Evolutionary conservation across 2,329 filamentous ascomycete genomes (phyloP), one percentile per base, ranked within the genome.

Genomic region (Rhynchosporium agropyri): DNA sequence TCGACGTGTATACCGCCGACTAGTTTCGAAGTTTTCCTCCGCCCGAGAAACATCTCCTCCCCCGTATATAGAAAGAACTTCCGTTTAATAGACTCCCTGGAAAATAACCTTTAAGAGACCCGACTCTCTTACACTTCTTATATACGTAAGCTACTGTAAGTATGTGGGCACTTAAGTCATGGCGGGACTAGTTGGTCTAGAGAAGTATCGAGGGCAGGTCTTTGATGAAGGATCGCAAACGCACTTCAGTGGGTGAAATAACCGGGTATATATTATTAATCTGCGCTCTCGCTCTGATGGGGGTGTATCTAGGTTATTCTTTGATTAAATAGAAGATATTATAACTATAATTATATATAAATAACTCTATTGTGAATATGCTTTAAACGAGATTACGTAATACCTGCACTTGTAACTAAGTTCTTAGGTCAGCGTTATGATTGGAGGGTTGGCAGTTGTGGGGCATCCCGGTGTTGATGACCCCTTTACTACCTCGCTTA

Each of bases 91-190:
- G 43, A 26, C 33, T 45, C 29, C 46, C 53, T 20, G 28, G 9
- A 63, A 59, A 59, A 31, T 31, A 58, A 55, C 36, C 3, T 51
- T 55, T 12, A 53, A 65, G 49, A 65, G 60, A 50, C 63, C 55
- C 26, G 59, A 64, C 43, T 64, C 63, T 62, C 33, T 64, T 38
- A 64, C 63, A 5, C 58, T 64, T 57, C 54, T 60, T 56, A 61
- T 53, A 7, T 65, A 65, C 43, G 26, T 29, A 54, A 45, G 55
- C 40, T 65, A 62, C 38, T 42, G 57, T 36, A 65, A 48, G 60
- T 38, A 50, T 60, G 33, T 60, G 28, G 29, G 58, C 38, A 15
- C 58, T 60, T 26, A 60, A 54, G 20, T 54, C 45, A 26, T 54
- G 15, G 49, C 53, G 29, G 49, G 49, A 31, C 36, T 31, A 45